These are phyloP conservation scores for Linanthus parryae DNA, from an alignment of 148 eudicot genomes.

Conservation along the genomic window DNA sequence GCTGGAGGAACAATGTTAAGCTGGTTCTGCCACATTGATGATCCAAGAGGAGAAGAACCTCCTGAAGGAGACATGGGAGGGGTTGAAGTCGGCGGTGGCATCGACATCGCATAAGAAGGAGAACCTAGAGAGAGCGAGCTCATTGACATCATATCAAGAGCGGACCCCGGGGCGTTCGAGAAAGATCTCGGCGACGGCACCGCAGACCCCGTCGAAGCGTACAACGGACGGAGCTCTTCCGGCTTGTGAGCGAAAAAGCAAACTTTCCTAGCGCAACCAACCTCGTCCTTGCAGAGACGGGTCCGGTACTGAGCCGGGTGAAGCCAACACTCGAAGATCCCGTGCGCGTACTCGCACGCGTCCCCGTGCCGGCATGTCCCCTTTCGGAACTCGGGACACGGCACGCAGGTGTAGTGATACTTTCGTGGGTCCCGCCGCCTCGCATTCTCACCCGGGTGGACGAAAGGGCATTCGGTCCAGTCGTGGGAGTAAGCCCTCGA, in stretches of 20 bases:
- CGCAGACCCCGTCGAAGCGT: slow-evolving; percentile 91
- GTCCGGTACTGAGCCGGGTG: slow-evolving; percentile 97
- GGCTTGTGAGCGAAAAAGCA: slow-evolving; percentile 91
- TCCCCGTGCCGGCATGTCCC: slow-evolving; percentile 74
- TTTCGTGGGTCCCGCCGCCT: slow-evolving; percentile 90
- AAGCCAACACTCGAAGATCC: slow-evolving; percentile 96
- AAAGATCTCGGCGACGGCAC: slow-evolving; percentile 78
- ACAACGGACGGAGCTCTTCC: slow-evolving; percentile 82
- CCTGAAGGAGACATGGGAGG: slow-evolving; percentile 63
- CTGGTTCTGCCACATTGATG: slow-evolving; percentile 57
- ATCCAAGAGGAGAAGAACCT: slow-evolving; percentile 52
- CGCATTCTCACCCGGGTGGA: slow-evolving; percentile 96
- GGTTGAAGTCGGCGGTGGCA: slow-evolving; percentile 44
- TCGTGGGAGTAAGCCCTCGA: slow-evolving; percentile 97
- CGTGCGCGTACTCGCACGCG: slow-evolving; percentile 90
- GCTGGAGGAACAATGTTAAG: slow-evolving; percentile 44
- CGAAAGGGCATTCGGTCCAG: slow-evolving; percentile 99
- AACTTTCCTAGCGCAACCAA: slow-evolving; percentile 59
- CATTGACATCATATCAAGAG: slow-evolving; percentile 42
- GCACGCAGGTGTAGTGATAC: slow-evolving; percentile 80
- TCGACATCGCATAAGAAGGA: slow-evolving; percentile 52
- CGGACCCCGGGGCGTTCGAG: slow-evolving; percentile 28
- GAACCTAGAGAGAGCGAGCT: slow-evolving; percentile 61
- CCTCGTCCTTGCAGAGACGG: slow-evolving; percentile 90
- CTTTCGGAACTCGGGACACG: slow-evolving; percentile 92